Base-by-base conservation (phyloP, 78 protist species). In the Polysphondylium violaceum region DNA sequence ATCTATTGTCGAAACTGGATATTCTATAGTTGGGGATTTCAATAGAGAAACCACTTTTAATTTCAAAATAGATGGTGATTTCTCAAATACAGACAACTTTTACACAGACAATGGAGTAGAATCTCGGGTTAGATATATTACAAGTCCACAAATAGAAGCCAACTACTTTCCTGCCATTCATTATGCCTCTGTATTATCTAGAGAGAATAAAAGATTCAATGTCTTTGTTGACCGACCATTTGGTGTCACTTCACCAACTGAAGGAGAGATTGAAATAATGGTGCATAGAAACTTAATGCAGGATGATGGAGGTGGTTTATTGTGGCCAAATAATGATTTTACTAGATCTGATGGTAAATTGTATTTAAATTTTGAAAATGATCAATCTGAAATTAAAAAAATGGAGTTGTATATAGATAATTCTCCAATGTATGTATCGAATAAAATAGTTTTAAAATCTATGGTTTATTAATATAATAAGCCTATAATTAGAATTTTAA, bases 61-160 rank as follows among this genome's bases (percentile, higher is more conserved):
- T 25, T 69, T 56, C 36, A 29, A 55, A 33, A 47, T 63, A 0
- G 55, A 72, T 14, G 12, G 21, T 36, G 3, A 60, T 43, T 14
- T 38, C 6, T 56, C 36, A 2, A 29, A 63, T 51, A 23, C 27
- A 17, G 31, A 43, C 27, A 38, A n/a, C 21, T 91, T 79, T n/a
- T 91, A 67, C 27, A 91, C 90, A 3, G 95, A 91, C 40, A 81
- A 91, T 71, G 95, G 95, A 21, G 16, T 68, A 8, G 92, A 91
- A 60, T 11, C 67, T 11, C 43, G 87, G 61, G 27, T 60, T 21
- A 61, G 95, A 56, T n/a, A 50, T 5, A 1, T 33, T 27, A 14
- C 31, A 17, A 50, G 55, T n/a, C 63, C 25, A 25, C 1, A 33
- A 1, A 67, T 85, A 1, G 43, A 43, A n/a, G 17, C 21, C 61